Conservation (phyloP, 768 basidiomycete genomes). For the Leccinum boreale region DNA sequence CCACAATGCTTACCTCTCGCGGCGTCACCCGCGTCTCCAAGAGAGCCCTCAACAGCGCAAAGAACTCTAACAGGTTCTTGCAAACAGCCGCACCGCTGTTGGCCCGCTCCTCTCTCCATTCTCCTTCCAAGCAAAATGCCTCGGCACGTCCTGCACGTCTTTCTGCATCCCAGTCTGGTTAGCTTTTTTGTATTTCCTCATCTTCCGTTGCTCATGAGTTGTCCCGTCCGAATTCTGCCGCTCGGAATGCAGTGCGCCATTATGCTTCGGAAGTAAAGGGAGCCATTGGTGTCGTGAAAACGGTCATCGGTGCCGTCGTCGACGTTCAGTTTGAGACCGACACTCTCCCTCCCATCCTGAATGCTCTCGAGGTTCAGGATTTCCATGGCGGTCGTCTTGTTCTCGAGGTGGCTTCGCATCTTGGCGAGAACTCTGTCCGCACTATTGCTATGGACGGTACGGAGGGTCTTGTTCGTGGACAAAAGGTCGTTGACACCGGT, state of each 20-base stretch:
- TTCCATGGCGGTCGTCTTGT: conserved; percentile 96
- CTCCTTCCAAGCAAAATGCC: conserved; percentile 44
- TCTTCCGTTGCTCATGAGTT: background rate
- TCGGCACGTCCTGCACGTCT: conserved; percentile 48
- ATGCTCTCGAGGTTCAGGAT: conserved; percentile 96
- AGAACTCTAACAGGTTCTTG: conserved; percentile 77
- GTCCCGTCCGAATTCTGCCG: background rate
- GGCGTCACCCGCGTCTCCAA: conserved; percentile 85
- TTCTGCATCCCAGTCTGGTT: conserved; percentile 52
- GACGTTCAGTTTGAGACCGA: conserved; percentile 98
- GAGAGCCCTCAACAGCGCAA: conserved; percentile 74
- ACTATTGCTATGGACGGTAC: conserved; percentile 99
- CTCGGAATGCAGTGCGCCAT: conserved; percentile 54
- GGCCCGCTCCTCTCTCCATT: conserved; percentile 48
- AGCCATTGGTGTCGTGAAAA: conserved; percentile 82
- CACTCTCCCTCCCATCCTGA: conserved; percentile 89
- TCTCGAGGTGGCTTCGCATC: conserved; percentile 96
- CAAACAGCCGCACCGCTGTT: conserved; percentile 64
- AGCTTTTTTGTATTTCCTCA: conserved; percentile 23
- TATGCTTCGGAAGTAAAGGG: conserved; percentile 89
- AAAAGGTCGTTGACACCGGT: conserved; percentile 96
- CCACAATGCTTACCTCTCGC: conserved; percentile 79
- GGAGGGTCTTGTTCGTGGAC: conserved; percentile 98
- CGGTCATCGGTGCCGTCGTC: conserved; percentile 99
- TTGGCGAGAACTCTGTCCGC: conserved; percentile 98